Conservation (phyloP, 192 early-diverging fungal genomes). For the Linnemannia hyalina region DNA sequence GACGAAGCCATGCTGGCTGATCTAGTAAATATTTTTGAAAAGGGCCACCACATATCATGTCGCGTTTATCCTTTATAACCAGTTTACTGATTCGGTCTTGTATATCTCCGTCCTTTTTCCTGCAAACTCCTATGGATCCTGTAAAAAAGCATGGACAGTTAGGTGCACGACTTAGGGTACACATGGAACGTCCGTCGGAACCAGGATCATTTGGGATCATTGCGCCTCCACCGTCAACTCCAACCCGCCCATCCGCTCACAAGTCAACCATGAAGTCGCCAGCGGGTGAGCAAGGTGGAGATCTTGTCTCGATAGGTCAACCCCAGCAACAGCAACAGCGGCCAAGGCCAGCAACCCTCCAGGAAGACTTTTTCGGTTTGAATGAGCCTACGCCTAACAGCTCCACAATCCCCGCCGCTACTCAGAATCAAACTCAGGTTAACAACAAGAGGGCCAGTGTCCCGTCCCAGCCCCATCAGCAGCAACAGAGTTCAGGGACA, state of each 20-base stretch:
- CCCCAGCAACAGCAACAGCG: not conserved
- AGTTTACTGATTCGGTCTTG: too few relatives aligned
- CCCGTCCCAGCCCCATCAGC: conserved; percentile 3
- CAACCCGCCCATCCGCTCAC: conserved; percentile 21
- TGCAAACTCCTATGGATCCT: not conserved
- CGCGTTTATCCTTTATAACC: not conserved
- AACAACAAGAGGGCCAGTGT: conserved; percentile 15
- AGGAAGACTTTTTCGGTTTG: conserved; percentile 42
- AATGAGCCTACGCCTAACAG: conserved; percentile 35
- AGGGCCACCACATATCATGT: not conserved
- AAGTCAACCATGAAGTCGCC: conserved; percentile 7
- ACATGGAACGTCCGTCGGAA: conserved; percentile 19
- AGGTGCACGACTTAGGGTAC: not conserved
- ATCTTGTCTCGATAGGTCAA: conserved; percentile 37
- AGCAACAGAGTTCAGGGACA: conserved; percentile 4
- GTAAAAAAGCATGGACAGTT: conserved; percentile 25
- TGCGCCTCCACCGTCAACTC: conserved; percentile 38
- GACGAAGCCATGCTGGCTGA: conserved; percentile 35
- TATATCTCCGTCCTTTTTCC: too few relatives aligned
- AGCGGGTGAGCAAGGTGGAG: conserved; percentile 23
- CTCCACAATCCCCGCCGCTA: not conserved
- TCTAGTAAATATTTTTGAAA: conserved; percentile 7
- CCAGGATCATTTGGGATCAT: conserved; percentile 46
- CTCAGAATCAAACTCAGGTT: conserved; percentile 11
- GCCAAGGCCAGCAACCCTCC: not conserved